Percentiles rank a stretch among this genome's conserved stretches.
phyloP scores from a whole-genome alignment of 805 yeast genomes.

The Candida rishiriensis region DNA sequence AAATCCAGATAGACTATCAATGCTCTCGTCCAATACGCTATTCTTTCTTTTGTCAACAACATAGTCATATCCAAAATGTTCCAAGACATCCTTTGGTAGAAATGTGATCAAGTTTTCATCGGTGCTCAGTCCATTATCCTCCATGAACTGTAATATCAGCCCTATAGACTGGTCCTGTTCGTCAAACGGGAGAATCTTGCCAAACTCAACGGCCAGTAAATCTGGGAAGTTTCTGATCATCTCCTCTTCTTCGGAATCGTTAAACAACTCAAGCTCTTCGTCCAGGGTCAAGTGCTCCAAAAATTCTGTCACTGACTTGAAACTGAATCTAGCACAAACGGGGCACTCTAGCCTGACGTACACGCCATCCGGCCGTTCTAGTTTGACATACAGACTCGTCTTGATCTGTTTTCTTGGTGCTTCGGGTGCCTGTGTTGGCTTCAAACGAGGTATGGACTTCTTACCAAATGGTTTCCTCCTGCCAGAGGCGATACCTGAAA shows the following conservation, averaged over 20 bases:
- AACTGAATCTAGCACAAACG: constrained; percentile 3
- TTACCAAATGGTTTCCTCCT: not conserved
- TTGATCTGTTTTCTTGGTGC: not conserved
- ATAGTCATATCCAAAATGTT: too few species aligned
- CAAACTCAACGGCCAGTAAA: constrained; percentile 9
- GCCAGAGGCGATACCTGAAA: too few species aligned
- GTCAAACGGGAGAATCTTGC: constrained; percentile 1
- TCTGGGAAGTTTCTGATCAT: constrained; percentile 1
- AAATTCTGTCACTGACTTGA: constrained; percentile 1
- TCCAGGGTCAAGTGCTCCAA: constrained; percentile 6
- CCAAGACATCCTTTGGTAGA: not conserved
- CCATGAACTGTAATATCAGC: constrained; percentile 3
- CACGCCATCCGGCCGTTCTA: constrained; percentile 15
- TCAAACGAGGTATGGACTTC: constrained; percentile 5
- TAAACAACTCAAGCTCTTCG: constrained; percentile 11
- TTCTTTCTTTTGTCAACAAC: too few species aligned
- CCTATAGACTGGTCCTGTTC: constrained; percentile 1
- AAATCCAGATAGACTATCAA: not conserved
- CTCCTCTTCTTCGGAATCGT: constrained; percentile 3
- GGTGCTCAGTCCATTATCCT: constrained; percentile 4
- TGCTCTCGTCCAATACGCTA: not conserved
- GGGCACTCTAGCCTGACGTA: constrained; percentile 14
- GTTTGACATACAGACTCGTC: not conserved
- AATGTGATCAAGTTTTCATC: not conserved
- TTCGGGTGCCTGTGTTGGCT: constrained; percentile 1